phyloP scores from a whole-genome alignment of 2,329 filamentous ascomycete genomes.

The Arthrocladium fulminans region DNA sequence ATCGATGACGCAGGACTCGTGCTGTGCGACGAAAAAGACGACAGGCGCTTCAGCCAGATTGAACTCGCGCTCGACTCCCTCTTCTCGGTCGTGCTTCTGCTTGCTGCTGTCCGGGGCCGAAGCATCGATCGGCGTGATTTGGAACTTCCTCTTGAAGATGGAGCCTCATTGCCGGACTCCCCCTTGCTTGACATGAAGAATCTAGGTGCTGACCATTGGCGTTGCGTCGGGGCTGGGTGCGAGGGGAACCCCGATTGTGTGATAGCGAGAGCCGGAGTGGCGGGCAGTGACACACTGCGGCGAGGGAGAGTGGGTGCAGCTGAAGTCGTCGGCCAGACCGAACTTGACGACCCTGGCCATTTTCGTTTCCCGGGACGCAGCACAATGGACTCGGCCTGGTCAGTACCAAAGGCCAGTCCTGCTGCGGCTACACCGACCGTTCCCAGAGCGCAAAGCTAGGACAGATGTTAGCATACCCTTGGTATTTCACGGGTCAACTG shows the following conservation, averaged over 20 bases:
- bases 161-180: conserved; percentile 10
- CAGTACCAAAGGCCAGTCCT: conserved; percentile 49
- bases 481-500: not conserved
- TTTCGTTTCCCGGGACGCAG: conserved; percentile 30
- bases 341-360: conserved; percentile 27
- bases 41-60: conserved; percentile 22
- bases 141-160: conserved; percentile 21
- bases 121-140: conserved; percentile 17
- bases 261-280: conserved; percentile 1
- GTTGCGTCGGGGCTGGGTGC: conserved; percentile 12
- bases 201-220: conserved; percentile 15
- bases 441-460: conserved; percentile 54
- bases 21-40: conserved; percentile 12
- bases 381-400: conserved; percentile 27
- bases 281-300: conserved; percentile 13
- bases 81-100: conserved; percentile 15
- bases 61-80: conserved; percentile 16
- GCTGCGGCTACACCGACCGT: conserved; percentile 53
- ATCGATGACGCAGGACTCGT: conserved; percentile 4
- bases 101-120: conserved; percentile 17
- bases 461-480: conserved; percentile 7
- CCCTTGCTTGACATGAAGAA: conserved; percentile 12
- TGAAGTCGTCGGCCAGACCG: conserved; percentile 25
- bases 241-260: not conserved
- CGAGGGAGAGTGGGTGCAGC: not conserved